phyloP scores from a whole-genome alignment of 1,284 basidiomycete species.

The Fomitopsis betulina region DNA sequence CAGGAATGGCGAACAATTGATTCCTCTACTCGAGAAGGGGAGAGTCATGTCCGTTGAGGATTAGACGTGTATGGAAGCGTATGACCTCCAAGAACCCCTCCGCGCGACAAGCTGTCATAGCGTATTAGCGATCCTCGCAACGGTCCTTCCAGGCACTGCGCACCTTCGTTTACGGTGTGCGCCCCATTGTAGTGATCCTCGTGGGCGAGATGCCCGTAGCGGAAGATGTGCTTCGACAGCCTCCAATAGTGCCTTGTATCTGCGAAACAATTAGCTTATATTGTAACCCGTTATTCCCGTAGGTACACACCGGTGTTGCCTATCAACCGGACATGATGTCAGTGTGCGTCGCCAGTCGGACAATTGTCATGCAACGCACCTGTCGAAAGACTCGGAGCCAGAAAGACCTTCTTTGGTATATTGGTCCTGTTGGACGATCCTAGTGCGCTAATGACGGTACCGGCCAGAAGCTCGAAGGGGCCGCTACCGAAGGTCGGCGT shows the following conservation, averaged over 20 bases:
- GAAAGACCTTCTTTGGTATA: conserved; percentile 23
- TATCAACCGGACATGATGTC: not conserved
- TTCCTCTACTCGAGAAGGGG: conserved; percentile 6
- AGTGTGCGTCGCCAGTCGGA: not conserved
- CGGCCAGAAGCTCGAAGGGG: conserved; percentile 45
- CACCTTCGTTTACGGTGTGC: conserved; percentile 55
- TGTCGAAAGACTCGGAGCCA: conserved; percentile 21
- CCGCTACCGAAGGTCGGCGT: conserved; percentile 42
- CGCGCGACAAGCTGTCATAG: conserved; percentile 30
- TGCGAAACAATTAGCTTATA: conserved; percentile 13
- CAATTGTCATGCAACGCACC: conserved; percentile 7
- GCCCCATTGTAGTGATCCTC: conserved; percentile 31
- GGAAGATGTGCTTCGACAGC: conserved; percentile 43
- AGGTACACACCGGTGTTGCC: conserved; percentile 9
- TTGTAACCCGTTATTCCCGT: not conserved
- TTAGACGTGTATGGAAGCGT: conserved; percentile 40
- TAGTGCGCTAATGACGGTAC: conserved; percentile 40
- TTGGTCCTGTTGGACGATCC: conserved; percentile 30
- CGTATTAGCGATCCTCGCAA: not conserved
- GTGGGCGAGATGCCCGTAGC: conserved; percentile 36
- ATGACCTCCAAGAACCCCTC: conserved; percentile 40
- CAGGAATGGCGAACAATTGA: not conserved
- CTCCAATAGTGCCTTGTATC: conserved; percentile 48
- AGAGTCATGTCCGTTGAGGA: conserved; percentile 43
- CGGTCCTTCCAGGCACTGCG: not conserved